phyloP scores from a whole-genome alignment of 2,329 filamentous ascomycete genomes.

The Talaromyces albobiverticillius region DNA sequence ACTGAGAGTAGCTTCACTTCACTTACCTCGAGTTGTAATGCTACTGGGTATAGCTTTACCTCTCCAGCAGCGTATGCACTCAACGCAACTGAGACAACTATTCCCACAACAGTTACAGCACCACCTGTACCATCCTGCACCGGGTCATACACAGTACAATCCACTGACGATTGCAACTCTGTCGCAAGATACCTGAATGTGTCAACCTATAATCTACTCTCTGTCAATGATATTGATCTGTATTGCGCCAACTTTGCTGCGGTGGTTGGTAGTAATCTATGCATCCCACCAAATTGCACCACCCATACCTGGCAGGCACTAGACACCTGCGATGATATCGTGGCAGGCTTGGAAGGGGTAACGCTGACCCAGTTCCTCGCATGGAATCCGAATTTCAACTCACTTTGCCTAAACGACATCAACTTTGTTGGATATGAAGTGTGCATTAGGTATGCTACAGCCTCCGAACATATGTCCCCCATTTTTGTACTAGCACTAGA shows the following conservation, averaged over 20 bases:
- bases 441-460: conserved; percentile 5
- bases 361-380: conserved; percentile 1
- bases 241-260: neutral
- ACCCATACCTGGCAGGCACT: neutral
- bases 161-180: conserved; percentile 1
- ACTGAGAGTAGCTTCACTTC: conserved; percentile 1
- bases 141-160: neutral
- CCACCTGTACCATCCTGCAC: neutral
- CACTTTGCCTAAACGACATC: neutral
- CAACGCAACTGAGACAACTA: conserved; percentile 1
- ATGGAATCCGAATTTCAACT: conserved; percentile 4
- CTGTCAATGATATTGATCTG: neutral
- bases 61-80: neutral
- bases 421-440: conserved; percentile 2
- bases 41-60: neutral
- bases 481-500: too few species aligned
- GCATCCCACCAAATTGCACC: conserved; percentile 1
- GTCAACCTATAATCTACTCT: neutral
- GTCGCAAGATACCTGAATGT: neutral
- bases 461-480: too few species aligned
- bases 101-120: conserved; percentile 1
- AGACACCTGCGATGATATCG: neutral
- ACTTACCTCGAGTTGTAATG: conserved; percentile 1
- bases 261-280: neutral
- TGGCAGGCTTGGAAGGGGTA: neutral